These are phyloP conservation scores for Ogataea ganodermae DNA, from an alignment of 805 yeast genomes.

Conservation along the genomic window DNA sequence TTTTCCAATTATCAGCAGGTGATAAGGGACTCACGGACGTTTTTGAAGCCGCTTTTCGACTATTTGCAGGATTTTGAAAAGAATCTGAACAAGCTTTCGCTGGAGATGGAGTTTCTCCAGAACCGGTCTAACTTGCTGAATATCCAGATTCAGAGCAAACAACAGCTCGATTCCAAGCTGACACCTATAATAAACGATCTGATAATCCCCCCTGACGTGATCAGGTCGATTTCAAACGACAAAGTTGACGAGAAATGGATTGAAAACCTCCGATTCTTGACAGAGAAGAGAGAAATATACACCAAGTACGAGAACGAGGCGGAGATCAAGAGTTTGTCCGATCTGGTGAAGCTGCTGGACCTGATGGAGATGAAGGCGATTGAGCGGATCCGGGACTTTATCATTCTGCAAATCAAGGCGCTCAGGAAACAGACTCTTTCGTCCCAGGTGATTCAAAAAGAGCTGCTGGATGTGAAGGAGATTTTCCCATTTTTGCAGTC, in stretches of 20 bases:
- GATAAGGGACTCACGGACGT: constrained; percentile 35
- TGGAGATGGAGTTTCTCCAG: constrained; percentile 63
- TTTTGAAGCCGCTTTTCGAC: constrained; percentile 51
- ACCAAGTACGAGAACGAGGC: constrained; percentile 37
- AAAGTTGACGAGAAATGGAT: constrained; percentile 64
- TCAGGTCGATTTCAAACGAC: constrained; percentile 57
- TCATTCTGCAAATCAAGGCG: constrained; percentile 64
- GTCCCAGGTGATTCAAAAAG: constrained; percentile 73
- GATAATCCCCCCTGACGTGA: constrained; percentile 71
- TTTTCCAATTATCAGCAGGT: constrained; percentile 28
- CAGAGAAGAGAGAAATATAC: constrained; percentile 60
- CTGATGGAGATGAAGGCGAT: constrained; percentile 61
- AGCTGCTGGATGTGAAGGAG: constrained; percentile 62
- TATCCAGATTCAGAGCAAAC: constrained; percentile 48
- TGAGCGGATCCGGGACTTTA: constrained; percentile 73
- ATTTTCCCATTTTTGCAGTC: constrained; percentile 56
- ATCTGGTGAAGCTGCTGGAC: constrained; percentile 41
- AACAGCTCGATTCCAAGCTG: constrained; percentile 50
- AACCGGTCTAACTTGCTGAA: constrained; percentile 52
- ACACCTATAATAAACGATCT: constrained; percentile 78
- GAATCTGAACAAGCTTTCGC: constrained; percentile 56
- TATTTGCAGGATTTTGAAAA: constrained; percentile 58
- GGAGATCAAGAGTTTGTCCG: constrained; percentile 21
- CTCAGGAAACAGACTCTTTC: constrained; percentile 66
- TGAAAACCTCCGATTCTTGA: constrained; percentile 58